These are phyloP conservation scores for Aspergillus ochraceus DNA, from an alignment of 2,329 filamentous ascomycete species.

Conservation along the genomic window DNA sequence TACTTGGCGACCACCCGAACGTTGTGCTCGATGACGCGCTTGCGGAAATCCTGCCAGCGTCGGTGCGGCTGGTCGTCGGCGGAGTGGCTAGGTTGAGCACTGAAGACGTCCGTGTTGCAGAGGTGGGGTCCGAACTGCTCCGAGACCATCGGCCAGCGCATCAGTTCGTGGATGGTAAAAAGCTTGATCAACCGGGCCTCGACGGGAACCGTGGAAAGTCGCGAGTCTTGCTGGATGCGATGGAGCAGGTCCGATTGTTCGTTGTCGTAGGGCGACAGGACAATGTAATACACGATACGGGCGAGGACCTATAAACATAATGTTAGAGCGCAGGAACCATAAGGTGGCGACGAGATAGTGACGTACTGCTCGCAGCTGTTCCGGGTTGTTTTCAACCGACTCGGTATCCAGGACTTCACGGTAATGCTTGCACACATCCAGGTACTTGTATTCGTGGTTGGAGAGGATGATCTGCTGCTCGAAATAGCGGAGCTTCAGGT, in stretches of 20 bases:
- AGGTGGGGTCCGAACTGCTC: slow-evolving; percentile 87
- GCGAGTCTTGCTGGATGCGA: slow-evolving; percentile 81
- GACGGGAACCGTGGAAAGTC: slow-evolving; percentile 72
- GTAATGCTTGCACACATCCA: slow-evolving; percentile 98
- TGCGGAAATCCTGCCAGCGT: slow-evolving; percentile 91
- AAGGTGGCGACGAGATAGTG: not conserved
- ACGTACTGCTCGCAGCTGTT: slow-evolving; percentile 80
- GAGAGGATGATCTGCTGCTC: slow-evolving; percentile 95
- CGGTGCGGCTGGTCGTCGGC: slow-evolving; percentile 77
- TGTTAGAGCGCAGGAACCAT: slow-evolving; percentile 2
- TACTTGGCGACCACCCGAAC: slow-evolving; percentile 97
- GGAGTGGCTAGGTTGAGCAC: slow-evolving; percentile 60
- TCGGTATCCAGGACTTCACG: slow-evolving; percentile 95
- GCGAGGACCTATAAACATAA: slow-evolving; percentile 70
- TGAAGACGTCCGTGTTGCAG: slow-evolving; percentile 87
- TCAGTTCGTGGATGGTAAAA: slow-evolving; percentile 93
- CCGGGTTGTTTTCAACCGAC: slow-evolving; percentile 84
- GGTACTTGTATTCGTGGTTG: slow-evolving; percentile 96
- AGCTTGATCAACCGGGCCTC: slow-evolving; percentile 88
- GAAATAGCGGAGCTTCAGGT: slow-evolving; percentile 93
- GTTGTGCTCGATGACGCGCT: slow-evolving; percentile 99
- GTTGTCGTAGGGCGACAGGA: slow-evolving; percentile 95
- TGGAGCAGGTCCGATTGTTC: slow-evolving; percentile 97
- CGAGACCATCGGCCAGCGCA: slow-evolving; percentile 95
- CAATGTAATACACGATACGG: slow-evolving; percentile 95